Percentiles rank a stretch among this genome's conserved stretches.
Conservation (phyloP, 352 stramenopile genomes). For the Phytophthora sp. region DNA sequence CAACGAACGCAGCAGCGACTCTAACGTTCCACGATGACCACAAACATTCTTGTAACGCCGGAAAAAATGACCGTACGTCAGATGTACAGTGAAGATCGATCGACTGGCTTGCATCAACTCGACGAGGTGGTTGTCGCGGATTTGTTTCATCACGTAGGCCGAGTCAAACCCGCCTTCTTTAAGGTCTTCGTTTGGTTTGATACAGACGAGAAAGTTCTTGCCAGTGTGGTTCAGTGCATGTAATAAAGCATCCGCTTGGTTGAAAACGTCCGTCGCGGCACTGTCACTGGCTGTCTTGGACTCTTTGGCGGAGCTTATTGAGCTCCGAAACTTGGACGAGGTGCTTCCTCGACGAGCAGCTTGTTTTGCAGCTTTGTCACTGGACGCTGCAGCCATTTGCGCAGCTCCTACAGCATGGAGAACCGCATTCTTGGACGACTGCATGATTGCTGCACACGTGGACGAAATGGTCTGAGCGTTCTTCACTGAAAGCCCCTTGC, state of each 20-base stretch:
- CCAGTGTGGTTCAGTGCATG: conserved; percentile 75
- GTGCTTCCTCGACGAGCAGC: conserved; percentile 33
- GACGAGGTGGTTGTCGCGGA: conserved; percentile 70
- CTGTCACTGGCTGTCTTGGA: conserved; percentile 46
- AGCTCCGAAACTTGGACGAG: conserved; percentile 52
- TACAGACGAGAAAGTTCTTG: conserved; percentile 83
- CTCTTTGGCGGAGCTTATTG: conserved; percentile 56
- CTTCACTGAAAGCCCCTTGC: conserved; percentile 67
- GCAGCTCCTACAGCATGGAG: conserved; percentile 71
- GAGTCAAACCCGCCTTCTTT: conserved; percentile 74
- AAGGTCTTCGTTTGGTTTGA: conserved; percentile 77
- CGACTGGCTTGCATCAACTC: conserved; percentile 79
- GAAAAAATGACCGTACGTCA: conserved; percentile 86
- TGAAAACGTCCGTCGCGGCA: conserved; percentile 61
- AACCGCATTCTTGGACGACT: conserved; percentile 83
- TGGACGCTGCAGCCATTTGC: conserved; percentile 66
- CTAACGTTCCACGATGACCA: conserved; percentile 72
- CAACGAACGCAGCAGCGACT: conserved; percentile 74
- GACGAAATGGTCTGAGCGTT: conserved; percentile 81
- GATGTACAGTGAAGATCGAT: conserved; percentile 74
- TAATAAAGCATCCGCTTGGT: conserved; percentile 71
- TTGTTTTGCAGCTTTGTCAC: conserved; percentile 53
- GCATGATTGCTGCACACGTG: conserved; percentile 84
- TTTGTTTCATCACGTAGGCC: conserved; percentile 72
- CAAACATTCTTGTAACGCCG: conserved; percentile 84